A percentile compares a stretch with the other conserved stretches of the same genome.
phyloP scores from a whole-genome alignment of 2,329 filamentous ascomycete genomes.

The Blastomyces gilchristii region DNA sequence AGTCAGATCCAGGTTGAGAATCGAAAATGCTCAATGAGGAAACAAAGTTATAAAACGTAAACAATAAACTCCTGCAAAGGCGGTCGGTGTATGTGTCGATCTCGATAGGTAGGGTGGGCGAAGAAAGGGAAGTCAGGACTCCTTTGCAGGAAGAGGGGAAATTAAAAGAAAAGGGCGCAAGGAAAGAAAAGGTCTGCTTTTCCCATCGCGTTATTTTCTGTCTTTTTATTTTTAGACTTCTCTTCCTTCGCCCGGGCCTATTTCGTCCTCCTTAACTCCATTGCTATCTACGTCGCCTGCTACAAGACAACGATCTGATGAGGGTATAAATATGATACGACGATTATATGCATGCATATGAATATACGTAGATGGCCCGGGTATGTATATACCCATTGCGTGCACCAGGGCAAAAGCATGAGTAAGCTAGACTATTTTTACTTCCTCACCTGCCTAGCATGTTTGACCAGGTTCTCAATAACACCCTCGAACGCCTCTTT shows the following conservation, averaged over 20 bases:
- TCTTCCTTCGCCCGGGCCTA: not conserved
- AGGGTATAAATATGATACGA: not conserved
- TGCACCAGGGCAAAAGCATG: not conserved
- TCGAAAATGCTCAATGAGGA: not conserved
- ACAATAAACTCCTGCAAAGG: not conserved
- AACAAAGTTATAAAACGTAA: not conserved
- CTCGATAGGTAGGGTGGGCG: too few species aligned
- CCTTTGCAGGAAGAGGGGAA: not conserved
- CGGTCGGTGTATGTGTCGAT: not conserved
- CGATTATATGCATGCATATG: not conserved
- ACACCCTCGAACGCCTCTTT: slow-evolving; percentile 92
- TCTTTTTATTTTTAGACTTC: not conserved
- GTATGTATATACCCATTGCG: not conserved
- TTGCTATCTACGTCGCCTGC: not conserved
- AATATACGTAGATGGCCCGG: not conserved
- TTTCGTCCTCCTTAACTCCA: not conserved
- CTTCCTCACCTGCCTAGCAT: slow-evolving; percentile 75
- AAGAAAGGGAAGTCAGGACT: not conserved
- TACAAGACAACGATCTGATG: not conserved
- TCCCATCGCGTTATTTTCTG: not conserved
- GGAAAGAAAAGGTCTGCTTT: not conserved
- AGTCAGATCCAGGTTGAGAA: not conserved
- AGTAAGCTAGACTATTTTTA: slow-evolving; percentile 26
- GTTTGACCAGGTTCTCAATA: slow-evolving; percentile 91
- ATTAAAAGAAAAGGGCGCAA: not conserved